Conservation (phyloP, 495 filamentous ascomycete species). For the Glutinoglossum americanum region DNA sequence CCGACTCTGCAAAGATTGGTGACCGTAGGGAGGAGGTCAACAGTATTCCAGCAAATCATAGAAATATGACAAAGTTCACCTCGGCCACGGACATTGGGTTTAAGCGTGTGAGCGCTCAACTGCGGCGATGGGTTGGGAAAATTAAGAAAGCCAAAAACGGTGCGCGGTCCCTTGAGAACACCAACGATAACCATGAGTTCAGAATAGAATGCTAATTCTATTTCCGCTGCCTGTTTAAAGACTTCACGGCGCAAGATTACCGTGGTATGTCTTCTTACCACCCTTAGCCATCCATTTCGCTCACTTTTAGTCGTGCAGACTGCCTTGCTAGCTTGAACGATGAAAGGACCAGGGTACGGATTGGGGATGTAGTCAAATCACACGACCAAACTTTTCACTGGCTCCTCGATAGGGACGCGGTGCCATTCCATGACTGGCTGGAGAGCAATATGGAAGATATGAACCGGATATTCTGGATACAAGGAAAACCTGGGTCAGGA, state of each 20-base stretch:
- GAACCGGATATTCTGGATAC: slow-evolving; percentile 17
- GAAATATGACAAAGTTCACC: background rate
- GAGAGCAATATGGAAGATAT: background rate
- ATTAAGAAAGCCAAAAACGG: background rate
- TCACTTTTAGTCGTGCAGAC: slow-evolving; percentile 1
- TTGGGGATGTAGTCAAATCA: slow-evolving; percentile 6
- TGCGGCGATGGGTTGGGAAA: background rate
- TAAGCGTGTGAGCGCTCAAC: slow-evolving; percentile 8
- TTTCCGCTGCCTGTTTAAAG: too few relatives aligned
- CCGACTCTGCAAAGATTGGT: background rate
- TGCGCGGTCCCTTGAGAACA: too few relatives aligned
- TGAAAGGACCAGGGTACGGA: slow-evolving; percentile 3
- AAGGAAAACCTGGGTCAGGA: background rate
- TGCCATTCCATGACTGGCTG: slow-evolving; percentile 15
- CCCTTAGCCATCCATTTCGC: too few relatives aligned
- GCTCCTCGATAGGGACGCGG: slow-evolving; percentile 3
- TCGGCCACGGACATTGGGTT: slow-evolving; percentile 9
- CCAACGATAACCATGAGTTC: too few relatives aligned
- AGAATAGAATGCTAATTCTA: too few relatives aligned
- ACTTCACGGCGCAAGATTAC: too few relatives aligned
- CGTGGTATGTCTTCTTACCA: too few relatives aligned
- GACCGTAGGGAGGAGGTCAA: background rate
- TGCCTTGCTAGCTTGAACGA: slow-evolving; percentile 7
- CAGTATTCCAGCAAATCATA: background rate
- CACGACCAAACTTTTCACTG: slow-evolving; percentile 11